Conservation (phyloP, 2,329 filamentous ascomycete genomes). For the Trichoderma sp. region DNA sequence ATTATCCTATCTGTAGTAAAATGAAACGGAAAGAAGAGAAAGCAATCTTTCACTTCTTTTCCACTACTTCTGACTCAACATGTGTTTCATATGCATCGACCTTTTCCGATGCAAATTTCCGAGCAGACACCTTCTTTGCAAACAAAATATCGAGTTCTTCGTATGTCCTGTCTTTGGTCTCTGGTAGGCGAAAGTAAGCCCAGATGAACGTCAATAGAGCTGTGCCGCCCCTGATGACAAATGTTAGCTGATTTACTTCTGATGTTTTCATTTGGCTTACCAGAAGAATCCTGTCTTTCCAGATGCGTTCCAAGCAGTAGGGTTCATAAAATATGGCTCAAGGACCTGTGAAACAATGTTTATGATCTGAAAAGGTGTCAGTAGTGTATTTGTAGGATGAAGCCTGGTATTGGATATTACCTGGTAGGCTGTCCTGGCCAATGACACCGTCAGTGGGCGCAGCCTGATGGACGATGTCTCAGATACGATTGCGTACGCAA, state of each 20-base stretch:
- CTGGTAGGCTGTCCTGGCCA: constrained; percentile 44
- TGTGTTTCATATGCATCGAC: constrained; percentile 9
- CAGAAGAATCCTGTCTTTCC: constrained; percentile 48
- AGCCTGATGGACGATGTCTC: constrained; percentile 51
- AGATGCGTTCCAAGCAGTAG: constrained; percentile 46
- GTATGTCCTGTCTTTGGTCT: constrained; percentile 49
- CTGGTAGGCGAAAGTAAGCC: constrained; percentile 50
- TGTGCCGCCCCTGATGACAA: constrained; percentile 37
- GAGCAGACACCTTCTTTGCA: constrained; percentile 30
- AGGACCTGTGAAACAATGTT: constrained; percentile 31
- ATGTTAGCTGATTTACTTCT: neutral
- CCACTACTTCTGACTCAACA: neutral
- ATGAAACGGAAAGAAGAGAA: neutral
- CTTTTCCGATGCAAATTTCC: constrained; percentile 30
- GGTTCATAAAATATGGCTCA: constrained; percentile 48
- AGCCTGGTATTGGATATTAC: constrained; percentile 37
- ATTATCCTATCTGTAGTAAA: neutral
- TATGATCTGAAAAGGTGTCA: neutral
- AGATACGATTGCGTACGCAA: constrained; percentile 34
- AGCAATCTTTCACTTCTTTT: neutral
- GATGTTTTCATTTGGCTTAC: neutral
- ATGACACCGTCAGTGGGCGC: constrained; percentile 52
- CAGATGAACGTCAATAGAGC: constrained; percentile 49
- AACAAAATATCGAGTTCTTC: constrained; percentile 40
- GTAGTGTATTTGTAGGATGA: neutral